Base-by-base conservation (phyloP, 2,329 filamentous ascomycete species). In the Cucurbitaria berberidis region DNA sequence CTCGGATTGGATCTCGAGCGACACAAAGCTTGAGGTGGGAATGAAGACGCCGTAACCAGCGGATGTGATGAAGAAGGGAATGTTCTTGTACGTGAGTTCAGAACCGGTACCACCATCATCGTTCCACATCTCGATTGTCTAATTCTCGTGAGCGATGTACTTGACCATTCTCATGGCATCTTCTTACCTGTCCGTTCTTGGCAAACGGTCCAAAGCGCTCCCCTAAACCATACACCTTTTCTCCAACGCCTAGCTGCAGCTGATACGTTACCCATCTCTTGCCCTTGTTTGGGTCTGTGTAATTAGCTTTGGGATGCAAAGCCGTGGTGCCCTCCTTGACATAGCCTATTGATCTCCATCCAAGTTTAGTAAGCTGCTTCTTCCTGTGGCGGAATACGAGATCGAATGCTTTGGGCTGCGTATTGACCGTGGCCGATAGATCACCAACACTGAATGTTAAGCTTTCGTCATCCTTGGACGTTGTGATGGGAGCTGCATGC, bases 51-150 rank as follows among this genome's bases (percentile, higher is more conserved):
- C 57, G 39, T 60, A 60, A 19, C 57, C 57, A 15, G 44, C 48
- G 9, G 54, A 57, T 16, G 57, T 60, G 45, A 60, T 45, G 45
- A 54, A 60, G 48, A 60, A 60, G 27, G 57, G 51, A n/a, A 49
- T 49, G 47, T 58, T 58, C 39, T 58, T 58, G 29, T 58, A 58
- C 3, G 55, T 58, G 26, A 58, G 51, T 36, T 58, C 55, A 11
- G 55, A 58, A 21, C 55, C 55, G 32, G 55, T 58, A 15, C 55
- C 55, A n/a, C 55, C 55, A 21, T 58, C 55, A 27, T 58, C 51
- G 40, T 58, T 58, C 55, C 55, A 58, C 42, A 58, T 44, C 5
- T 58, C 55, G 26, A 58, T 48, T 19, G 36, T 47, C 34, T 38
- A 11, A 3, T 38, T 38, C 6, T 18, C n/a, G 34, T 38, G 4